A percentile compares a stretch with the other conserved stretches of the same genome.
Conservation (phyloP, 2,329 filamentous ascomycete genomes). For the Aspergillus sp. region DNA sequence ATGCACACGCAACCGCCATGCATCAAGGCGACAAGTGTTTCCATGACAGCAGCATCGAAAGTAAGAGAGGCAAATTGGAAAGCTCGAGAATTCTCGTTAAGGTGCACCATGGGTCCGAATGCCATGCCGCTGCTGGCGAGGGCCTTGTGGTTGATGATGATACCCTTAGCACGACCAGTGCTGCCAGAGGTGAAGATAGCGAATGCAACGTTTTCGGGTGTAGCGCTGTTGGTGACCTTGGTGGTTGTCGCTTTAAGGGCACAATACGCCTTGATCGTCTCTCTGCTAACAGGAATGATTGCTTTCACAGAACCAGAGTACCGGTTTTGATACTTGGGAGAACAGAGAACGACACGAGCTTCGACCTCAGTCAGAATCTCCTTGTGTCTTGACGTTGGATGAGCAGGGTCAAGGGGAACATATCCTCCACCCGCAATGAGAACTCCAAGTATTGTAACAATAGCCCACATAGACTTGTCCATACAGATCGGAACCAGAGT, state of each 20-base stretch:
- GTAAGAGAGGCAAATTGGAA: constrained; percentile 51
- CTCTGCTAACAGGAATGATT: constrained; percentile 36
- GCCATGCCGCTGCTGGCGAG: constrained; percentile 35
- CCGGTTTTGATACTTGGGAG: constrained; percentile 33
- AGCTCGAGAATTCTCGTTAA: constrained; percentile 30
- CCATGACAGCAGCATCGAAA: constrained; percentile 49
- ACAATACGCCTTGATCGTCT: constrained; percentile 32
- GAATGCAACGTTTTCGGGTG: constrained; percentile 35
- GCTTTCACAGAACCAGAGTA: constrained; percentile 33
- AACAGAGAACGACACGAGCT: constrained; percentile 36
- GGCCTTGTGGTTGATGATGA: constrained; percentile 39
- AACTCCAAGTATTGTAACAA: constrained; percentile 36
- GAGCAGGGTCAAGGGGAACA: constrained; percentile 38
- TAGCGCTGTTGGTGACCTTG: constrained; percentile 9
- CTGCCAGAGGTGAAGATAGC: constrained; percentile 42
- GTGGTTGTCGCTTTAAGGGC: constrained; percentile 17
- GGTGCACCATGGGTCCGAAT: constrained; percentile 30
- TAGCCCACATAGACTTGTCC: constrained; percentile 39
- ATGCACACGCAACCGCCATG: constrained; percentile 53
- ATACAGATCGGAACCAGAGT: constrained; percentile 37
- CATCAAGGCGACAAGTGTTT: constrained; percentile 40
- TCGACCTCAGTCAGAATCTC: constrained; percentile 36
- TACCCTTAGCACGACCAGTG: constrained; percentile 42
- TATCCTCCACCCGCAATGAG: constrained; percentile 39
- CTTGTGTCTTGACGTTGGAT: constrained; percentile 36